Evolutionary conservation across 805 yeast species (phyloP), one percentile per base, ranked within the genome.

Genomic region (Debaryomyces tyrocola): DNA sequence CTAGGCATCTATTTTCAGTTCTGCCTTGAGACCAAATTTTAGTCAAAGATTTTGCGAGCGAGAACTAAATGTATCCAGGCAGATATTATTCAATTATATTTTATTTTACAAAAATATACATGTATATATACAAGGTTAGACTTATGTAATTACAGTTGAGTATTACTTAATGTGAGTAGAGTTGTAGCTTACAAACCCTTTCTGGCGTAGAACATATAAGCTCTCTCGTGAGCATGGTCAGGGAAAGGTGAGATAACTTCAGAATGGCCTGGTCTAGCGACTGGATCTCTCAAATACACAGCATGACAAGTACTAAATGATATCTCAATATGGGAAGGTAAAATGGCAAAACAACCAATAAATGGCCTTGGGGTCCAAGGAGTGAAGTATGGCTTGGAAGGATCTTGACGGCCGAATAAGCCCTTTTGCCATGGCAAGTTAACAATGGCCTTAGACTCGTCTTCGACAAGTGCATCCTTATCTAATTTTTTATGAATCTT

Each of bases 331-430:
- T 94, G 98, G 52, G 87, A 84, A 24, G 99, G 99, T 59, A 89
- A 77, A 49, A 94, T 80, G 10, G 97, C 94, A 68, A 90, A 88
- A 40, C 96, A 95, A 2, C 96, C 91, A 52, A 94, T 70, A 69
- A 92, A 94, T 37, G 90, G 94, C 70, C 97, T 85, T 54, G 97
- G 95, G 49, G 84, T 79, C 97, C 97, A 94, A 43, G 99, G 99
- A 2, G 98, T 90, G 75, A 92, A 94, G 69, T 85, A 94, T 4
- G 91, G 80, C 70, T 87, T 90, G 14, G 74, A 60, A 12, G 90
- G 85, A 44, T 88, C 85, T 54, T 81, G 67, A 58, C 96, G 84
- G 18, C 98, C 98, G 66, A 78, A 90, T 51, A 87, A 75, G 42
- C 77, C 74, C 47, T 75, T 76, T 68, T 90, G 96, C 91, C 94